Base-by-base conservation (phyloP, 1,139 yeast species). In the Pichia sp. region DNA sequence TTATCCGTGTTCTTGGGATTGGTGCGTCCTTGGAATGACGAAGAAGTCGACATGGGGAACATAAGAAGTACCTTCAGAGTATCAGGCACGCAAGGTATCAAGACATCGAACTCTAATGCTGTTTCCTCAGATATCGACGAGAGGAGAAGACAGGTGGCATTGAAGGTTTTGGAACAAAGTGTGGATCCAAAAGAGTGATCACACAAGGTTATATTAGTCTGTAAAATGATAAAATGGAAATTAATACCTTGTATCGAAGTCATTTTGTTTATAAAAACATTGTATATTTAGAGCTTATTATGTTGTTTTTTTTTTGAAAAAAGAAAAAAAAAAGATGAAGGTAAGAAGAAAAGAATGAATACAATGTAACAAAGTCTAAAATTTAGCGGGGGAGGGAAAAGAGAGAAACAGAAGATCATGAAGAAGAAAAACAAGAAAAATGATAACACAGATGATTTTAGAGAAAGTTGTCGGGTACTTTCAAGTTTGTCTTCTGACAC, bases 61-160 rank as follows among this genome's bases (percentile, higher is more conserved):
- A 65, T 82, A 50, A 74, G 90, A 57, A 87, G 90, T 3, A 71
- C 70, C 30, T 60, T 82, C 70, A 72, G 86, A 74, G 69, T 73
- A 74, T 70, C 78, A 62, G 68, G 55, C 78, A 40, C 48, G 13
- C 37, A 43, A 16, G 23, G 16, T 16, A 28, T 30, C 18, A 26
- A 26, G n/a, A 34, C 19, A 6, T 34, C 37, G 18, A 34, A 34
- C 9, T 6, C 37, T 12, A 34, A 13, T 34, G n/a, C 37, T 34
- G 31, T n/a, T 10, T 19, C 44, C 16, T 9, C 44, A 5, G 50
- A 49, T 23, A 36, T 34, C 45, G 83, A 80, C 18, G 96, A 89
- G 64, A 79, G 96, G 66, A 78, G 96, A 68, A 78, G 95, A 66
- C 93, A 87, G 60, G 81, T 89, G 46, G 96, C 96, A 0, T 70